Percentiles rank a stretch among this genome's conserved stretches.
phyloP scores from a whole-genome alignment of 179 eudicot genomes.

The Carnegiea gigantea region DNA sequence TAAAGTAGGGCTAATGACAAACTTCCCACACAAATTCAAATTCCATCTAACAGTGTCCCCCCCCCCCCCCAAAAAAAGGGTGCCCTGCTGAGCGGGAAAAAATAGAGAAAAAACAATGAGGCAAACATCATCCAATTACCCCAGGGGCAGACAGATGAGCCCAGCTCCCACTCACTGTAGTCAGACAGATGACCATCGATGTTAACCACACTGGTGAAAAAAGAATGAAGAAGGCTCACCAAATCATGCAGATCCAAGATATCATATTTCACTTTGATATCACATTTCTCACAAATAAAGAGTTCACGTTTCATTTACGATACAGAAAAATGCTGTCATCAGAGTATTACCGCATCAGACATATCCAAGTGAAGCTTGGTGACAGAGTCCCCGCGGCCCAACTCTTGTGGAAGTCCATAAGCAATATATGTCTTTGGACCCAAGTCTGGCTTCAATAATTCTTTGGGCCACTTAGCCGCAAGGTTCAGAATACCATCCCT shows the following conservation, averaged over 20 bases:
- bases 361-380: conserved; percentile 83
- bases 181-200: not conserved
- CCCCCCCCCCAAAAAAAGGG: not conserved
- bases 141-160: not conserved
- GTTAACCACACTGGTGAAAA: not conserved
- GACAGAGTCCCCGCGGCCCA: conserved; percentile 78
- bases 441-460: conserved; percentile 56
- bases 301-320: not conserved
- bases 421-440: conserved; percentile 84
- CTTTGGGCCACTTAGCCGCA: conserved; percentile 44
- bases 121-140: not conserved
- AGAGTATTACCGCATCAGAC: conserved; percentile 64
- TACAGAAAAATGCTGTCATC: not conserved
- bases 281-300: not conserved
- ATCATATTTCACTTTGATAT: not conserved
- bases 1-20: not conserved
- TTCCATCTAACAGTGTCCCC: not conserved
- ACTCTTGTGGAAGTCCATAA: conserved; percentile 62
- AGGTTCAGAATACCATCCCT: conserved; percentile 48
- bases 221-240: not conserved
- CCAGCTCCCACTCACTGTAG: not conserved
- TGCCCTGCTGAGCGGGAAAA: too few relatives aligned
- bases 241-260: not conserved
- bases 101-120: not conserved
- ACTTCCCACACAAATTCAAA: not conserved